Percentiles rank a stretch among this genome's conserved stretches.
These are phyloP conservation scores for Arxiozyma heterogenica DNA, from an alignment of 1,139 yeast genomes.

Conservation along the genomic window DNA sequence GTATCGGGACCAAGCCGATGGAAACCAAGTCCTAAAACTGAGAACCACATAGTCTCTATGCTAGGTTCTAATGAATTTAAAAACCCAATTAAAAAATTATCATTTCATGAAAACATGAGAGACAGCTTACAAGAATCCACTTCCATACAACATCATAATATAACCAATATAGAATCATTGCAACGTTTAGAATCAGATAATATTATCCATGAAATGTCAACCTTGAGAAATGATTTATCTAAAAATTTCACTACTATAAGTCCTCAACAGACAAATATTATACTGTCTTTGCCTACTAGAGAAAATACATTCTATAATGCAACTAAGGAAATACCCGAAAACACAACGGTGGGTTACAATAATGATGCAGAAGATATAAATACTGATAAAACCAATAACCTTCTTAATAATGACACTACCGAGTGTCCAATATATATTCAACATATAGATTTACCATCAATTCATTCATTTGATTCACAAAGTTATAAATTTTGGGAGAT, in stretches of 20 bases:
- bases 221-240: neutral
- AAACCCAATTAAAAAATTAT: conserved; percentile 3
- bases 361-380: too few species aligned
- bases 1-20: conserved; percentile 11
- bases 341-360: neutral
- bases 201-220: neutral
- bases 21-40: conserved; percentile 7
- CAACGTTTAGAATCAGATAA: neutral
- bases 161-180: neutral
- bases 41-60: conserved; percentile 1
- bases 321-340: neutral
- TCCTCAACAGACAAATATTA: neutral
- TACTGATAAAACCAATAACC: neutral
- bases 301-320: neutral
- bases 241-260: neutral
- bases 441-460: conserved; percentile 14
- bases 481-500: conserved; percentile 11
- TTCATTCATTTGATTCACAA: conserved; percentile 16
- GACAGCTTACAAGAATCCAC: neutral
- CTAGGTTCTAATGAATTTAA: conserved; percentile 3
- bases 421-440: conserved; percentile 7
- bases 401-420: neutral
- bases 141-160: neutral
- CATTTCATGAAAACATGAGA: neutral
- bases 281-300: neutral